phyloP scores from a whole-genome alignment of 163 green algal species.

The Picocystis sp. region DNA sequence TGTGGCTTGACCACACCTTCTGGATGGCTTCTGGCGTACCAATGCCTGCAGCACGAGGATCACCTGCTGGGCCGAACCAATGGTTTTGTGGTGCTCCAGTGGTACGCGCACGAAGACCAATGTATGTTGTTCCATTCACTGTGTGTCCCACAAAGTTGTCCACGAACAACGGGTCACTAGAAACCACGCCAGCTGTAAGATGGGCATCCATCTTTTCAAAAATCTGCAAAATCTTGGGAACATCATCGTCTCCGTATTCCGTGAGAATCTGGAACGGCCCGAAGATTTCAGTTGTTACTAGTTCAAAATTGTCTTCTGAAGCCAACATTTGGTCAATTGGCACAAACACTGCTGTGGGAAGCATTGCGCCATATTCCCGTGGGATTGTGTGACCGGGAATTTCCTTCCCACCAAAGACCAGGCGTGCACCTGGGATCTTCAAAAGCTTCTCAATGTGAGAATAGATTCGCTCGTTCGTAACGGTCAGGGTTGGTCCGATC shows the following conservation, averaged over 20 bases:
- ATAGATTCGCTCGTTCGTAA: conserved; percentile 42
- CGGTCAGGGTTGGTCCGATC: neutral
- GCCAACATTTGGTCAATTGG: conserved; percentile 53
- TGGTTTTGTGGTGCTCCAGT: conserved; percentile 96
- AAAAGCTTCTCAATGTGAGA: conserved; percentile 59
- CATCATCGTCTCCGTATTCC: conserved; percentile 51
- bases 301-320: conserved; percentile 49
- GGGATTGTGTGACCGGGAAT: conserved; percentile 79
- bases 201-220: conserved; percentile 80
- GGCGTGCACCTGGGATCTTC: conserved; percentile 59
- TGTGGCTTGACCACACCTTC: conserved; percentile 89
- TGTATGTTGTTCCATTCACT: conserved; percentile 98
- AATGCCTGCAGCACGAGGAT: conserved; percentile 85
- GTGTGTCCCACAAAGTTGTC: conserved; percentile 73
- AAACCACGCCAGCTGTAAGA: conserved; percentile 89
- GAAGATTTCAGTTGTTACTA: conserved; percentile 90
- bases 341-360: conserved; percentile 91
- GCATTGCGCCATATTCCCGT: conserved; percentile 46
- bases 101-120: conserved; percentile 64
- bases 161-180: conserved; percentile 77
- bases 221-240: conserved; percentile 62
- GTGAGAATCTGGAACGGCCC: conserved; percentile 89
- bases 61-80: conserved; percentile 91
- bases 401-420: conserved; percentile 74
- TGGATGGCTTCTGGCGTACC: conserved; percentile 90